Base-by-base conservation (phyloP, 371 early-diverging fungal species). In the Dentiscutata heterogama region DNA sequence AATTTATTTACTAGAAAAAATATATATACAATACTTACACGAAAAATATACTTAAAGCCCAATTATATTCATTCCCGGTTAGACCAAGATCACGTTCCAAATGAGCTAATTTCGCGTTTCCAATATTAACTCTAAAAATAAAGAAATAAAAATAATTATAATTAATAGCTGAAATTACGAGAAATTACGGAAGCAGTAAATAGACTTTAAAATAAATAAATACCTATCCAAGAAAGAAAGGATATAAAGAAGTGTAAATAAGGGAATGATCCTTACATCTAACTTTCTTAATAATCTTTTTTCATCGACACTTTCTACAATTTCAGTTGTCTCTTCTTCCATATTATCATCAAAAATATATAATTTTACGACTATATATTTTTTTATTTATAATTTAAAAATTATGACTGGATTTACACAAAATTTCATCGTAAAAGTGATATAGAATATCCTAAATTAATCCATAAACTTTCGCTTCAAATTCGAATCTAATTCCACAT, bases 41-140 rank as follows among this genome's bases (percentile, higher is more conserved):
- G 78, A 88, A 92, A 67, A 91, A 92, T 68, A 92, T 88, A 64
- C 91, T 89, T 14, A 92, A 75, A 16, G 91, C 86, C 83, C 86
- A 74, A 63, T 90, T 89, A 74, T 88, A 92, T 31, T 90, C 85
- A 50, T 56, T 74, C 31, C 82, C 65, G 22, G 82, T 84, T 22
- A 91, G 83, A 61, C 84, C 58, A n/a, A 91, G 75, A 71, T 88
- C 89, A 0, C 54, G 72, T 22, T 84, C 85, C 3, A 91, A 58
- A 11, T 89, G 88, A 18, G 90, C 90, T 4, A 91, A 54, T 82
- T 88, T 88, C 18, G 90, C 90, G 78, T 90, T 91, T 50, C 86
- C 86, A 75, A 75, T 58, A 75, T 75, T 75, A 18, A 75, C 75
- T 31, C 75, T 75, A 56, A 46, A 39, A 70, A 46, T 70, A n/a